phyloP scores from a whole-genome alignment of 805 yeast genomes.

The Cephaloascus albidus region DNA sequence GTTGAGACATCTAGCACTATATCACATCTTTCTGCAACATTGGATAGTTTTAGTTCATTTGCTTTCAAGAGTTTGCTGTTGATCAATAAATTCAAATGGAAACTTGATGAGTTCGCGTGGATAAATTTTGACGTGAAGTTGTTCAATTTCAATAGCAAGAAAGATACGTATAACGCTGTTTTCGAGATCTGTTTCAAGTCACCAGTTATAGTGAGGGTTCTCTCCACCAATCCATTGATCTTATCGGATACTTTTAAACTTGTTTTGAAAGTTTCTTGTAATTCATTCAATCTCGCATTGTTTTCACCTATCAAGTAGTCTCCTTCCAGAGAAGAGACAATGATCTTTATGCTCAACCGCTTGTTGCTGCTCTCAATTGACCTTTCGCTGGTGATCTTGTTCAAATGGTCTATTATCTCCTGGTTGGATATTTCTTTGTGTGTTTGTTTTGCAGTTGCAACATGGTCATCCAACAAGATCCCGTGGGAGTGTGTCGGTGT shows the following conservation, averaged over 20 bases:
- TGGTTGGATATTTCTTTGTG: background rate
- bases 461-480: background rate
- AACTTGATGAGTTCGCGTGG: background rate
- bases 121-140: background rate
- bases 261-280: background rate
- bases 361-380: background rate
- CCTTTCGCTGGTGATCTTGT: background rate
- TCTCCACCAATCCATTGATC: background rate
- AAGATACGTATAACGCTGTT: background rate
- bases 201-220: background rate
- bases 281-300: background rate
- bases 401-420: background rate
- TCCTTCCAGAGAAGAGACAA: background rate
- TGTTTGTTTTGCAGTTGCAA: background rate
- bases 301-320: background rate
- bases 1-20: background rate
- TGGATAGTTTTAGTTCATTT: background rate
- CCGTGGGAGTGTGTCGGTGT: too few relatives aligned
- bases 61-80: background rate
- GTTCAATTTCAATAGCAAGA: background rate
- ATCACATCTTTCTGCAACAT: background rate
- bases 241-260: background rate
- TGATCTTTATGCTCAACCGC: background rate
- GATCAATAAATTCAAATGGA: background rate
- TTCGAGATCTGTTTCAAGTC: background rate